Percentiles rank a stretch among this genome's conserved stretches.
Evolutionary conservation across 805 yeast genomes (phyloP).

Genomic region (Candida anglica): DNA sequence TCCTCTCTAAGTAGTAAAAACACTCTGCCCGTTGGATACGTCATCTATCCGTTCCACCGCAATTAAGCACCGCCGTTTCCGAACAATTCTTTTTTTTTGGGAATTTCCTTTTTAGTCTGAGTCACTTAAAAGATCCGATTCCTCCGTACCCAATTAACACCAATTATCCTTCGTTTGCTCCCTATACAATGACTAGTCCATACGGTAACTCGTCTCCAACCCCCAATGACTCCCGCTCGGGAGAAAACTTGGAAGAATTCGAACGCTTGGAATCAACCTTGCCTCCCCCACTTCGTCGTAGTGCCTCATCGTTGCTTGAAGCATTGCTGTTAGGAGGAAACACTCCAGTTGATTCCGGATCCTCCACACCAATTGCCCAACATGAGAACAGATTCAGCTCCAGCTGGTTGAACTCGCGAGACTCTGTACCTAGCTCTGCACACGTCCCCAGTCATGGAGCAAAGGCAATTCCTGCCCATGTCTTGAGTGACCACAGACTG

Average conservation of each 20-base stretch:
- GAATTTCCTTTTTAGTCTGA: no score
- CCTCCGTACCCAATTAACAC: no score
- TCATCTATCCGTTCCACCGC: no score
- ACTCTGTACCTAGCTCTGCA: no score
- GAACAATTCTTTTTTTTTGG: no score
- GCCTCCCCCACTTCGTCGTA: constrained; percentile 34
- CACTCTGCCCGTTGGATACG: no score
- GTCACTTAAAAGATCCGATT: no score
- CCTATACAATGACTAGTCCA: no score
- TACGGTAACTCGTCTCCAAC: constrained; percentile 7
- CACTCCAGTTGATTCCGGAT: constrained; percentile 1
- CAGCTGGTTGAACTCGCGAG: background rate
- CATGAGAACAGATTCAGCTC: constrained; percentile 2
- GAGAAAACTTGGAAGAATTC: constrained; percentile 21
- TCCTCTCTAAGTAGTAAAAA: no score
- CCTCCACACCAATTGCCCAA: constrained; percentile 1
- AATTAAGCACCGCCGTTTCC: no score
- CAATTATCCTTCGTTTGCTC: no score
- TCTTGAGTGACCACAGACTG: constrained; percentile 13
- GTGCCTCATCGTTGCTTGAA: constrained; percentile 37
- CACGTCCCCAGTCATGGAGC: constrained; percentile 10
- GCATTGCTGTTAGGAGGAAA: constrained; percentile 14
- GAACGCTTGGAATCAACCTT: constrained; percentile 40
- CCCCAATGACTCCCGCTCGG: constrained; percentile 4
- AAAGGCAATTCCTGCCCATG: constrained; percentile 7